Conservation (phyloP, 768 basidiomycete genomes). For the Chiua virens region DNA sequence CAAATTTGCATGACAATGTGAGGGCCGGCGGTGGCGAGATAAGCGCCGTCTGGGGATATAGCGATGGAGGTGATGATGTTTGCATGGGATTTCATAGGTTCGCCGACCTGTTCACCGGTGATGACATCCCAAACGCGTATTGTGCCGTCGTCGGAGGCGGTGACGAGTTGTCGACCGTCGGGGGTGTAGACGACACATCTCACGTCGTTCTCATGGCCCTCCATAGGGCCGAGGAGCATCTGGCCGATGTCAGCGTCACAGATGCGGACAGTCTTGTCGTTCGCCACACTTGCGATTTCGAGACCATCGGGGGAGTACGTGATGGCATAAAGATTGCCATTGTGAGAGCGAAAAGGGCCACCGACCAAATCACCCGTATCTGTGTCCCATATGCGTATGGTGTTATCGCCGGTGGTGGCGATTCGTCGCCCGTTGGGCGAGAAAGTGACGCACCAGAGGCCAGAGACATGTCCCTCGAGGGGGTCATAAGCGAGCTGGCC, state of each 20-base stretch:
- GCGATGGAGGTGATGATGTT: constrained; percentile 32
- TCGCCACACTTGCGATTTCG: constrained; percentile 32
- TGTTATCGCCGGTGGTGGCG: constrained; percentile 35
- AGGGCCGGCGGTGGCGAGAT: constrained; percentile 33
- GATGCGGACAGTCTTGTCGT: constrained; percentile 32
- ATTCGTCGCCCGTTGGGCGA: constrained; percentile 31
- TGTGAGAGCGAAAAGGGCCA: constrained; percentile 31
- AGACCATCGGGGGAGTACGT: constrained; percentile 37
- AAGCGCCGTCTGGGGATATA: constrained; percentile 31
- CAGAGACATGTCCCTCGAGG: constrained; percentile 25
- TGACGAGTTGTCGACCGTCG: constrained; percentile 28
- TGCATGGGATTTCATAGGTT: constrained; percentile 28
- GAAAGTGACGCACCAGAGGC: constrained; percentile 32
- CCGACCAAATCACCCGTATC: constrained; percentile 23
- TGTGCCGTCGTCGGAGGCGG: constrained; percentile 31
- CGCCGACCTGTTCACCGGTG: constrained; percentile 31
- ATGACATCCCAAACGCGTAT: constrained; percentile 32
- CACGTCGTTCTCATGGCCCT: constrained; percentile 30
- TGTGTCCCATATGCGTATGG: constrained; percentile 33
- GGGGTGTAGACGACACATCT: constrained; percentile 32
- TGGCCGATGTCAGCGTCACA: constrained; percentile 40
- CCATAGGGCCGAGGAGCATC: constrained; percentile 22
- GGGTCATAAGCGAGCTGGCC: constrained; percentile 24
- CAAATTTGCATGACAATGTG: constrained; percentile 31
- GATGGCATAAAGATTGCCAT: constrained; percentile 35